Base-by-base conservation (phyloP, 2,329 filamentous ascomycete genomes). In the Pezicula carpinea region DNA sequence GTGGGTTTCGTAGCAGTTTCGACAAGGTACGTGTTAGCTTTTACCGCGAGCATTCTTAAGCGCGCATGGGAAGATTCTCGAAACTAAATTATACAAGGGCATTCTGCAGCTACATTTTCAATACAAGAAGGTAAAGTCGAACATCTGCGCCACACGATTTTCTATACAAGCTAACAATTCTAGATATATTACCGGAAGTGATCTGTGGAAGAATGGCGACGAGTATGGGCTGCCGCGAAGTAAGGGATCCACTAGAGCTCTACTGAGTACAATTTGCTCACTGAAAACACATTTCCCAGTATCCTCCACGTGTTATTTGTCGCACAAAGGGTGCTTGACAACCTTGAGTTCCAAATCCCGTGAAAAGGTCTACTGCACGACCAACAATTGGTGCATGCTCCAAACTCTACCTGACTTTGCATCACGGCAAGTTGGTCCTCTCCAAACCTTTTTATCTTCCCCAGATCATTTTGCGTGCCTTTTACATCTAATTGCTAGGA, bases 61-160 rank as follows among this genome's bases (percentile, higher is more conserved):
- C 29, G 45, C 46, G 44, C 39, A 41, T 47, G 36, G 32, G 47
- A 17, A 42, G 50, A 47, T 36, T 22, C 44, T 55, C 62, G 69
- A 59, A 69, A 58, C 48, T 58, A 44, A 57, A 50, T 47, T 34
- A 48, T 50, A 40, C 55, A 63, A 95, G 88, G 92, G 92, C 44
- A 96, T 97, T 59, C 73, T 99, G 48, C 91, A 96, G 70, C 79
- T 99, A 49, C 92, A 97, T 66, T 99, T 99, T 66, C 91, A 96
- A 67, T 96, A 97, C 76, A 99, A 97, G 69, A 95, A 96, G 82
- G 90, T 95, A 68, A 59, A 69, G 56, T 49, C 57, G 40, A 55
- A 54, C 44, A 34, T 47, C 17, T 26, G 35, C 29, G 36, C 18
- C 47, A 18, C n/a, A 23, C 43, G 29, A 43, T 18, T 43, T 33